Evolutionary conservation across 305 asterid species (phyloP).

Genomic region (Coffea humblotiana): DNA sequence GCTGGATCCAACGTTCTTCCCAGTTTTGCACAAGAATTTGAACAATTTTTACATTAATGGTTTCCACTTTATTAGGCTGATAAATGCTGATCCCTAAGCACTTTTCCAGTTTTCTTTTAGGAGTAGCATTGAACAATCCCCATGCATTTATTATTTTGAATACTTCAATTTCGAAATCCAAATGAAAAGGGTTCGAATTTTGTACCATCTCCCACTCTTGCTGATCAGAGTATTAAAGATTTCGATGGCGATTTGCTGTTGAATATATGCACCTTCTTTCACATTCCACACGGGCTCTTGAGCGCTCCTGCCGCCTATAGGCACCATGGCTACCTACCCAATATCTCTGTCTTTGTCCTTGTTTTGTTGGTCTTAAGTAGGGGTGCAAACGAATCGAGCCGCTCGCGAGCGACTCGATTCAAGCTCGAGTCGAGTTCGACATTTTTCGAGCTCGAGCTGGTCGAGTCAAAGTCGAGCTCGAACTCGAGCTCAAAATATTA

Average conservation of each 20-base stretch:
- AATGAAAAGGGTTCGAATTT: neutral
- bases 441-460: no score
- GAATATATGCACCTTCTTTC: neutral
- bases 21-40: neutral
- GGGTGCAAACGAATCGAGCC: no score
- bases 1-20: constrained; percentile 17
- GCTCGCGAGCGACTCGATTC: no score
- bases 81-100: constrained; percentile 9
- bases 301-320: neutral
- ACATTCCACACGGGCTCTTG: constrained; percentile 14
- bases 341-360: neutral
- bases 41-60: neutral
- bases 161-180: neutral
- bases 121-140: neutral
- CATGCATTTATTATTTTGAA: neutral
- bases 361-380: no score
- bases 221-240: neutral
- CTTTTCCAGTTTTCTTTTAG: neutral
- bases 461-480: no score
- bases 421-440: no score
- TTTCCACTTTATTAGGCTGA: neutral
- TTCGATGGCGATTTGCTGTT: neutral
- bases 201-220: neutral
- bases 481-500: no score
- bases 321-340: neutral